A percentile compares a stretch with the other conserved stretches of the same genome.
These are phyloP conservation scores for Teunomyces stri DNA, from an alignment of 805 yeast species.

Conservation along the genomic window DNA sequence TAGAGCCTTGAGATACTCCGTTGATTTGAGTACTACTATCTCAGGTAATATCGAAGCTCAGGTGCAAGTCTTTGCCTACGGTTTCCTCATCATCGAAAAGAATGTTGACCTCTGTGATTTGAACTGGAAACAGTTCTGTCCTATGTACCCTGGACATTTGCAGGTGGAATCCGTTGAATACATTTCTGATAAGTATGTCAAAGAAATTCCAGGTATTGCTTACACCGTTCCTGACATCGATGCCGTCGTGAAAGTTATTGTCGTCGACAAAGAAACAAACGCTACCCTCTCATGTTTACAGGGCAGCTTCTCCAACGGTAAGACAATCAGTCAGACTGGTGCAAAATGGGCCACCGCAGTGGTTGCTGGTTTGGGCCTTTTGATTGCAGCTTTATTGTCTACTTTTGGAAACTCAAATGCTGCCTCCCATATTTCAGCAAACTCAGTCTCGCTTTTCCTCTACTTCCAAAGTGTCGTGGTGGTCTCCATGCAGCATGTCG, in stretches of 20 bases:
- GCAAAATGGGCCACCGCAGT: constrained; percentile 92
- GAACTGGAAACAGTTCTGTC: constrained; percentile 87
- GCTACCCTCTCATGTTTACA: constrained; percentile 70
- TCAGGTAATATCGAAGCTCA: constrained; percentile 66
- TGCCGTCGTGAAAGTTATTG: constrained; percentile 62
- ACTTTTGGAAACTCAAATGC: constrained; percentile 86
- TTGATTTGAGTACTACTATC: constrained; percentile 68
- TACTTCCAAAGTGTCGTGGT: constrained; percentile 89
- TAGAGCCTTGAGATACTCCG: constrained; percentile 61
- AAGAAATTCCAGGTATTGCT: constrained; percentile 78
- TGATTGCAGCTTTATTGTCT: constrained; percentile 78
- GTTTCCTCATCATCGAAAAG: constrained; percentile 64
- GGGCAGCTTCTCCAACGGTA: constrained; percentile 71
- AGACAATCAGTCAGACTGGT: constrained; percentile 62
- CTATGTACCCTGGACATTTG: constrained; percentile 76
- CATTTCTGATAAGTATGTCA: constrained; percentile 47
- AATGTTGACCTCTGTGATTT: constrained; percentile 61
- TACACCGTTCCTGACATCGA: constrained; percentile 85
- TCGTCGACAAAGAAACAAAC: constrained; percentile 36
- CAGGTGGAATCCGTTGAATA: constrained; percentile 72
- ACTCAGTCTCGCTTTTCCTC: constrained; percentile 75
- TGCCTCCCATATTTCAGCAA: constrained; percentile 85
- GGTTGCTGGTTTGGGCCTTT: constrained; percentile 81
- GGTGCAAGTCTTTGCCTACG: constrained; percentile 80
- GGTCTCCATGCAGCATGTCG: constrained; percentile 81